Percentiles rank a stretch among this genome's conserved stretches.
Conservation (phyloP, 768 basidiomycete species). For the Rubroboletus pulcherrimus region DNA sequence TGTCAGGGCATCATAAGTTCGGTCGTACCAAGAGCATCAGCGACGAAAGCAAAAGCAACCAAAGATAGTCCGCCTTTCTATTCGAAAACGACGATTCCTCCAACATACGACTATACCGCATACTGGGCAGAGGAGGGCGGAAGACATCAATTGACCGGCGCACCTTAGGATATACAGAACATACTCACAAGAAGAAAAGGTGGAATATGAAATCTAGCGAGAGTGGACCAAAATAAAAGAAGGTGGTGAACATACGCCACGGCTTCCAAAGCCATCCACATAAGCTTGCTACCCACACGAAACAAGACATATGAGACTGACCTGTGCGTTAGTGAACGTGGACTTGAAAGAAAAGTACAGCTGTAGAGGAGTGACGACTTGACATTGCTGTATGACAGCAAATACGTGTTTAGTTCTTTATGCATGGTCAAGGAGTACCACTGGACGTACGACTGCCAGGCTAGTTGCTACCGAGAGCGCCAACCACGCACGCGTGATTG, state of each 20-base stretch:
- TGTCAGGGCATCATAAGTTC: neutral
- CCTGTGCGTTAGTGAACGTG: conserved; percentile 79
- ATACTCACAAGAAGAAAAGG: conserved; percentile 93
- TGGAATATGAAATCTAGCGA: conserved; percentile 95
- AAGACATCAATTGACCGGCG: neutral
- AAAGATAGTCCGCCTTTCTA: conserved; percentile 89
- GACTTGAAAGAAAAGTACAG: conserved; percentile 90
- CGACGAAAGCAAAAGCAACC: conserved; percentile 84
- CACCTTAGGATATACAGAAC: neutral
- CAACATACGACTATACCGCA: conserved; percentile 95
- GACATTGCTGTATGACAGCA: conserved; percentile 68
- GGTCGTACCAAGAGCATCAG: conserved; percentile 75
- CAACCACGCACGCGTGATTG: conserved; percentile 86
- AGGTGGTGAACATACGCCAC: conserved; percentile 87
- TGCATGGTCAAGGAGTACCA: neutral
- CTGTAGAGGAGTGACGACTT: conserved; percentile 85
- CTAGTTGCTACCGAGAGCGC: conserved; percentile 74
- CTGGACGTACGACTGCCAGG: conserved; percentile 75
- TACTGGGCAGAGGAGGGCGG: conserved; percentile 44
- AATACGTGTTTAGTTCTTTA: conserved; percentile 3
- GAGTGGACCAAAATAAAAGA: conserved; percentile 94
- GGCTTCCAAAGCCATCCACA: conserved; percentile 43
- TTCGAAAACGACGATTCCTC: conserved; percentile 97
- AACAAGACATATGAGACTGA: neutral
- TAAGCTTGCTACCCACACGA: conserved; percentile 8